A percentile compares a stretch with the other conserved stretches of the same genome.
Evolutionary conservation across 768 basidiomycete genomes (phyloP).

Genomic region (Rossbeevera mucosa): DNA sequence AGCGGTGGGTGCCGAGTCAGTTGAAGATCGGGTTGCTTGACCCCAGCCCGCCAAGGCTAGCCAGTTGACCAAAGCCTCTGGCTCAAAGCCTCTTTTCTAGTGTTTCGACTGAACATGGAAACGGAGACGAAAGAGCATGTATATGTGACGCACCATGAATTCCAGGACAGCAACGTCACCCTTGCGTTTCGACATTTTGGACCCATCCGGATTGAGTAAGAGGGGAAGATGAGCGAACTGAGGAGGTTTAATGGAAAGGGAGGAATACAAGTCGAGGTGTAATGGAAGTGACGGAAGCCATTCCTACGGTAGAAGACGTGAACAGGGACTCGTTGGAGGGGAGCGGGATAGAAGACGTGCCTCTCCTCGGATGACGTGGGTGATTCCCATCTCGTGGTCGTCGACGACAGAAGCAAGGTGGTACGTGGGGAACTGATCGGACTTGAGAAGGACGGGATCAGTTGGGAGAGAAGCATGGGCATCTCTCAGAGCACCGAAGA

Average conservation of each 20-base stretch:
- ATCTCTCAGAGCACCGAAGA: constrained; percentile 73
- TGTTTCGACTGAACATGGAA: neutral
- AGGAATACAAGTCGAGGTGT: constrained; percentile 85
- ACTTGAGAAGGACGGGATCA: constrained; percentile 89
- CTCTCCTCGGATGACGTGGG: constrained; percentile 93
- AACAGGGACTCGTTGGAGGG: neutral
- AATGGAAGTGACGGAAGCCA: constrained; percentile 93
- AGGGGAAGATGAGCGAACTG: constrained; percentile 90
- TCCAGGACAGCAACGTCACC: constrained; percentile 85
- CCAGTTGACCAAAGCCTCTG: constrained; percentile 86
- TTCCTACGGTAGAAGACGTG: constrained; percentile 51
- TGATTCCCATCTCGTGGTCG: constrained; percentile 93
- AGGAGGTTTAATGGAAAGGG: constrained; percentile 66
- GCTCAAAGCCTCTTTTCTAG: constrained; percentile 86
- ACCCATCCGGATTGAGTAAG: constrained; percentile 82
- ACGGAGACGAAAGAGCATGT: neutral
- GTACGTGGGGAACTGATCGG: constrained; percentile 92
- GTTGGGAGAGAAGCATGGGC: constrained; percentile 76
- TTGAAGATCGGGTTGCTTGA: constrained; percentile 38
- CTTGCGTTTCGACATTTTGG: constrained; percentile 92
- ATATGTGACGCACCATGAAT: constrained; percentile 60
- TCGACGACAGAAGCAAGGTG: constrained; percentile 95
- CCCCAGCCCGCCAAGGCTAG: constrained; percentile 95
- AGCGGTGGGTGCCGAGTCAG: constrained; percentile 19
- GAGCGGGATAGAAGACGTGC: constrained; percentile 37